Evolutionary conservation across 2,329 filamentous ascomycete species (phyloP), one percentile per base, ranked within the genome.

Genomic region (Pestalotiopsis sp.): DNA sequence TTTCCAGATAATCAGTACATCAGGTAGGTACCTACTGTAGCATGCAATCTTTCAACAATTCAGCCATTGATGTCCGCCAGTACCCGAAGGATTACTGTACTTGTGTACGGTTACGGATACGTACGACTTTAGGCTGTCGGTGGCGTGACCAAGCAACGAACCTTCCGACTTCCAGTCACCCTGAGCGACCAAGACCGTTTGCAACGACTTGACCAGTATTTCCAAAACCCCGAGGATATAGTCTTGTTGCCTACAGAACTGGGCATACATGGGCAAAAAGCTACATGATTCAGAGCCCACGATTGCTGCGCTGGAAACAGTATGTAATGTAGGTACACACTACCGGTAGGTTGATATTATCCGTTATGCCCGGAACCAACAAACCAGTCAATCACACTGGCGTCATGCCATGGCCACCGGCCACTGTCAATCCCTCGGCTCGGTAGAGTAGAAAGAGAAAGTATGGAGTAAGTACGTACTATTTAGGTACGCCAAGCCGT

Each of bases 131-230:
- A 20, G 45, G 17, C 27, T 23, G 38, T 36, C 14, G 12, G 63
- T 66, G 63, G 63, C 49, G 49, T 66, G 63, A 66, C 36, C 52
- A 25, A 57, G 41, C 49, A 57, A 39, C 36, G 20, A 38, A 56
- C 31, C 39, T 58, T 66, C 31, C 23, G 17, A 11, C 41, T 17
- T 2, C 31, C 49, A 23, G 36, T 20, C 23, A n/a, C 9, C 23
- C n/a, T 20, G 17, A 20, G 45, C 45, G 20, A 52, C 45, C 45
- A 9, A 52, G 9, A 20, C 17, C n/a, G 45, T 20, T 17, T 52
- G n/a, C 45, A n/a, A 52, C 45, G 17, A 49, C 41, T 49, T 49
- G 1, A n/a, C 5, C 45, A 52, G 17, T n/a, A 52, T n/a, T 17
- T n/a, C 17, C 14, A n/a, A 23, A 9, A n/a, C 7, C 11, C 41